A percentile compares a stretch with the other conserved stretches of the same genome.
These are phyloP conservation scores for Blastobotrys chiropterorum DNA, from an alignment of 805 yeast species.

Conservation along the genomic window DNA sequence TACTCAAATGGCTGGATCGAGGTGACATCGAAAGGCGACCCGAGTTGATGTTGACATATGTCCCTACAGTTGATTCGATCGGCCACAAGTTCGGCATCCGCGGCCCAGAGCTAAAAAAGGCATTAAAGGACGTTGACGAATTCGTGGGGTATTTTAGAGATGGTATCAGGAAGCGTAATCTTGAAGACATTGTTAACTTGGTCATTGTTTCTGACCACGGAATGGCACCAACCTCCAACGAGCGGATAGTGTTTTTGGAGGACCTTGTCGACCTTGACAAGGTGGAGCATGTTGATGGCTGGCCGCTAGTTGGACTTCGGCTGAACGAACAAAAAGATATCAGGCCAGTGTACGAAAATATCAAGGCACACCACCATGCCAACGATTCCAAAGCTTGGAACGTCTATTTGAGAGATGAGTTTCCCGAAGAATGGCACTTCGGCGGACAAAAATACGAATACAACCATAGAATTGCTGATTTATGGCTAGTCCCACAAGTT, in stretches of 20 bases:
- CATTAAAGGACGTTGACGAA: slow-evolving; percentile 57
- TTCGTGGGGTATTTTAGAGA: slow-evolving; percentile 46
- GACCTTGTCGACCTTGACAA: slow-evolving; percentile 52
- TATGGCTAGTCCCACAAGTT: slow-evolving; percentile 78
- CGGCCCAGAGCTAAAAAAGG: slow-evolving; percentile 51
- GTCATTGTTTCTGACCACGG: slow-evolving; percentile 87
- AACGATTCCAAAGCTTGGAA: slow-evolving; percentile 29
- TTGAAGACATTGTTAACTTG: slow-evolving; percentile 62
- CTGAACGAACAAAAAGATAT: slow-evolving; percentile 40
- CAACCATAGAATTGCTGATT: slow-evolving; percentile 66
- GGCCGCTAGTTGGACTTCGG: slow-evolving; percentile 79
- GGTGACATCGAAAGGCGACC: slow-evolving; percentile 51
- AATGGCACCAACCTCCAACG: slow-evolving; percentile 79
- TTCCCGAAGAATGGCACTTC: slow-evolving; percentile 50
- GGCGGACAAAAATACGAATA: slow-evolving; percentile 39
- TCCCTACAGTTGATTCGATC: slow-evolving; percentile 72
- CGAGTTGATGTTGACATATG: slow-evolving; percentile 68
- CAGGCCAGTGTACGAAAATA: slow-evolving; percentile 38
- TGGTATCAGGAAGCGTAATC: slow-evolving; percentile 48
- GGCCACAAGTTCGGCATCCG: slow-evolving; percentile 70
- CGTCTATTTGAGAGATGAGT: slow-evolving; percentile 48
- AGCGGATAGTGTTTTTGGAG: slow-evolving; percentile 64
- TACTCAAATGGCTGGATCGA: slow-evolving; percentile 62
- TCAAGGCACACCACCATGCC: slow-evolving; percentile 17
- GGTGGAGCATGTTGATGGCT: slow-evolving; percentile 65